phyloP scores from a whole-genome alignment of 2,329 filamentous ascomycete species.

The Cytospora schulzeri region DNA sequence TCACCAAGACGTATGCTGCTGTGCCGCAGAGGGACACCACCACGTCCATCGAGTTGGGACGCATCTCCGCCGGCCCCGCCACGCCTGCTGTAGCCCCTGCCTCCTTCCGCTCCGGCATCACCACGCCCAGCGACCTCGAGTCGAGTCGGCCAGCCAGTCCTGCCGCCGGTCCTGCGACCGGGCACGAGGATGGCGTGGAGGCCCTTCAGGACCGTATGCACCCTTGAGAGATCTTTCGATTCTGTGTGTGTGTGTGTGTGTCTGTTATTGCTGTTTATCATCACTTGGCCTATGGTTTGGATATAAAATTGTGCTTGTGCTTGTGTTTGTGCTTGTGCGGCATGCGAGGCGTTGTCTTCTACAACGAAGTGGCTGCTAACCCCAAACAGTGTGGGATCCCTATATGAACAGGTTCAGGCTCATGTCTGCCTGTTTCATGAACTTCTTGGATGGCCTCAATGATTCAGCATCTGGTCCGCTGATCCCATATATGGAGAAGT shows the following conservation, averaged over 20 bases:
- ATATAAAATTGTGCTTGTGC: not conserved
- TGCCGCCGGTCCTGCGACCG: conserved; percentile 8
- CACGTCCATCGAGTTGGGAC: conserved; percentile 35
- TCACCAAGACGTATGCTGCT: conserved; percentile 41
- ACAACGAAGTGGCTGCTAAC: not conserved
- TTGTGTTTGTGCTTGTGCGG: too few relatives aligned
- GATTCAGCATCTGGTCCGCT: conserved; percentile 77
- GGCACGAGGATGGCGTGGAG: conserved; percentile 42
- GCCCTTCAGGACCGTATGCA: conserved; percentile 48
- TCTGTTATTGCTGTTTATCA: not conserved
- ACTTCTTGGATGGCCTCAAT: conserved; percentile 70
- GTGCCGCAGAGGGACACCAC: conserved; percentile 37
- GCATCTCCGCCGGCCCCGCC: conserved; percentile 27
- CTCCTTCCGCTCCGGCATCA: not conserved
- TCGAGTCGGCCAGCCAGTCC: conserved; percentile 56
- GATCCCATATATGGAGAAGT: conserved; percentile 77
- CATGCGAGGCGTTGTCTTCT: not conserved
- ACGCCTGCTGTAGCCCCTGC: not conserved
- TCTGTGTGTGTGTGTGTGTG: too few relatives aligned
- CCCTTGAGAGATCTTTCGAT: not conserved
- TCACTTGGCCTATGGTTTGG: not conserved
- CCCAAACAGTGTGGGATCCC: conserved; percentile 52
- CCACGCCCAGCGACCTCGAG: conserved; percentile 45
- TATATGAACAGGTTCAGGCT: conserved; percentile 73
- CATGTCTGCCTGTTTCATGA: conserved; percentile 63